Evolutionary conservation across 2,329 filamentous ascomycete species (phyloP).

Genomic region (Colletotrichum theobromicola): DNA sequence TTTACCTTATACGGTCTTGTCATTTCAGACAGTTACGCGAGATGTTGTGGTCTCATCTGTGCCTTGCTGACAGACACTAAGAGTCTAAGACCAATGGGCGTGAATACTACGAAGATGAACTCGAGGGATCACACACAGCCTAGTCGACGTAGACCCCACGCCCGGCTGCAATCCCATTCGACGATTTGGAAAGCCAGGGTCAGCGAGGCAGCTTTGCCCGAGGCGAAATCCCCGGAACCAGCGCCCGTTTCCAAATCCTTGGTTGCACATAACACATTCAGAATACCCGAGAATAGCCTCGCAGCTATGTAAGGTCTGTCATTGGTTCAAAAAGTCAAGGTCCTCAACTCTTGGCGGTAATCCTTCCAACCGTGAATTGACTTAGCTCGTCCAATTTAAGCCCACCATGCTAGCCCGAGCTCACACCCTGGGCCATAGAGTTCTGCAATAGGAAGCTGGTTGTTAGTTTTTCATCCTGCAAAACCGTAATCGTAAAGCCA

Average conservation of each 20-base stretch:
- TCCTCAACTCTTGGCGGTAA: not conserved
- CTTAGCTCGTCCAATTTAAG: not conserved
- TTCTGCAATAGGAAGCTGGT: not conserved
- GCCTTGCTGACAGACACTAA: not conserved
- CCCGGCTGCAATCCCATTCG: not conserved
- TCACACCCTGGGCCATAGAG: not conserved
- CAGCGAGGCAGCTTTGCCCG: not conserved
- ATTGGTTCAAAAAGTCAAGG: not conserved
- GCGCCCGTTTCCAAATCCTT: not conserved
- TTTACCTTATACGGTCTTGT: not conserved
- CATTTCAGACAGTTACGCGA: not conserved
- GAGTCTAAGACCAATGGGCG: not conserved
- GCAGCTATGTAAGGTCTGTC: not conserved
- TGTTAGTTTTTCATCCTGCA: not conserved
- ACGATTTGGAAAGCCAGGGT: not conserved
- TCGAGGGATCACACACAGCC: not conserved
- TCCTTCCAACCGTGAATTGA: not conserved
- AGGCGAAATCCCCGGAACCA: not conserved
- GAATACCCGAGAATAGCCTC: not conserved
- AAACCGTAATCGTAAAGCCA: not conserved
- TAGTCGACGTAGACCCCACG: not conserved
- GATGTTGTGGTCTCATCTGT: not conserved
- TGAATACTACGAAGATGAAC: not conserved
- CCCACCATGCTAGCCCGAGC: not conserved
- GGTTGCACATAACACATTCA: not conserved